These are phyloP conservation scores for Rubia yunnanensis DNA, from an alignment of 257 asterid genomes.

Conservation along the genomic window DNA sequence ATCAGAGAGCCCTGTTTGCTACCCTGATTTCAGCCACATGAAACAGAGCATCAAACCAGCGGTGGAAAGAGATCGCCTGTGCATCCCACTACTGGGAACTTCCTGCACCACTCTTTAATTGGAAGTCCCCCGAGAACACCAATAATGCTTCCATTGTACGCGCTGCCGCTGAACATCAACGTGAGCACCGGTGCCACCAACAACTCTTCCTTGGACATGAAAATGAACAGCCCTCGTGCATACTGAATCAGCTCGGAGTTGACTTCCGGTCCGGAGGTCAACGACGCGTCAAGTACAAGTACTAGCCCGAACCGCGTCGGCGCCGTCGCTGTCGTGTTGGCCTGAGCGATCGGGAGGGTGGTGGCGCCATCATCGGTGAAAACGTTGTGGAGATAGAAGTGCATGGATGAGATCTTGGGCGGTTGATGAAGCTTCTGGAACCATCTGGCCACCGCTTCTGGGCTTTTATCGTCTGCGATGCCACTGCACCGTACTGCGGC, in stretches of 20 bases:
- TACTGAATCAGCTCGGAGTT: background rate
- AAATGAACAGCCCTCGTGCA: background rate
- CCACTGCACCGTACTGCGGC: background rate
- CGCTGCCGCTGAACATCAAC: too few species aligned
- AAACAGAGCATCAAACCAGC: too few species aligned
- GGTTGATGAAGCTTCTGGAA: too few species aligned
- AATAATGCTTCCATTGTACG: too few species aligned
- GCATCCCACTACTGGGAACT: background rate
- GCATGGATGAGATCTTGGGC: too few species aligned
- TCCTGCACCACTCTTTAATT: background rate
- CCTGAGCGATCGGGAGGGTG: background rate
- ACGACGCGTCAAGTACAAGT: background rate
- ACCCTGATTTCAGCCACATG: too few species aligned
- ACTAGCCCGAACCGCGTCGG: background rate
- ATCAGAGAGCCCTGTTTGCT: too few species aligned
- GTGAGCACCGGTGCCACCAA: too few species aligned
- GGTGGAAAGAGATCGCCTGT: too few species aligned
- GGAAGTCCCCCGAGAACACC: too few species aligned
- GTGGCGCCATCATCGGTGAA: background rate
- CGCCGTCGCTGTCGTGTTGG: background rate
- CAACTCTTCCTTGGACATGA: too few species aligned
- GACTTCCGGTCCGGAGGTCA: background rate
- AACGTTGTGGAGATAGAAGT: too few species aligned
- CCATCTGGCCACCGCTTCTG: constrained; percentile 28
- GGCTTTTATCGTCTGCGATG: constrained; percentile 6